Conservation (phyloP, 345 rosid genomes). For the Murraya paniculata region DNA sequence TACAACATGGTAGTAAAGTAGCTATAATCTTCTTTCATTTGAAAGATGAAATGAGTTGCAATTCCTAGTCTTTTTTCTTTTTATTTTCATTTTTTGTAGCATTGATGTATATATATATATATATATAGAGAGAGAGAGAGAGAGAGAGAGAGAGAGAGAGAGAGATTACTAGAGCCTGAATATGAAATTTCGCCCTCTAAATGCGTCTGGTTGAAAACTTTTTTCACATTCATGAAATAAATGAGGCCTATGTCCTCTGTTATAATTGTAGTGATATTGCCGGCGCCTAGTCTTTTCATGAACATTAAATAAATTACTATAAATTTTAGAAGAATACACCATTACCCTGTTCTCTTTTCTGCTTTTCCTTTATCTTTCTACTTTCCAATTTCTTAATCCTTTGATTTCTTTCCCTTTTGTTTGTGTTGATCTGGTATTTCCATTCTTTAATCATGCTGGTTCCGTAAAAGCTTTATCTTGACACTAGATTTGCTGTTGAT, state of each 20-base stretch:
- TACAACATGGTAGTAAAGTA: conserved; percentile 61
- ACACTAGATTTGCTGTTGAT: background rate
- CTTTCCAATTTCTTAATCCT: background rate
- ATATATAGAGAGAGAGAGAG: no score
- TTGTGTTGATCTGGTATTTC: background rate
- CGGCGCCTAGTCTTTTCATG: background rate
- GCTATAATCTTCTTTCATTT: background rate
- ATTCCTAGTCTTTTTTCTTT: background rate
- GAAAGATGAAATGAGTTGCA: conserved; percentile 9
- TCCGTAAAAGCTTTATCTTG: background rate
- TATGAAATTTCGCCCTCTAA: background rate
- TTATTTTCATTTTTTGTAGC: background rate
- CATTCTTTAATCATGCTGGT: background rate
- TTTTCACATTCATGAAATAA: background rate
- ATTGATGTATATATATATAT: background rate
- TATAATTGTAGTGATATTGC: background rate
- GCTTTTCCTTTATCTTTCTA: background rate
- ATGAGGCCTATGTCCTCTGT: background rate
- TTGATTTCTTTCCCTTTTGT: background rate
- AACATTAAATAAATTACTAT: background rate
- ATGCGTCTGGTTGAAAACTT: background rate
- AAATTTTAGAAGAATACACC: background rate
- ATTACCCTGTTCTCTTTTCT: background rate
- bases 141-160: no score
- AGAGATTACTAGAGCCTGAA: background rate